Conservation (phyloP, 495 filamentous ascomycete species). For the Amphirosellinia nigrospora region DNA sequence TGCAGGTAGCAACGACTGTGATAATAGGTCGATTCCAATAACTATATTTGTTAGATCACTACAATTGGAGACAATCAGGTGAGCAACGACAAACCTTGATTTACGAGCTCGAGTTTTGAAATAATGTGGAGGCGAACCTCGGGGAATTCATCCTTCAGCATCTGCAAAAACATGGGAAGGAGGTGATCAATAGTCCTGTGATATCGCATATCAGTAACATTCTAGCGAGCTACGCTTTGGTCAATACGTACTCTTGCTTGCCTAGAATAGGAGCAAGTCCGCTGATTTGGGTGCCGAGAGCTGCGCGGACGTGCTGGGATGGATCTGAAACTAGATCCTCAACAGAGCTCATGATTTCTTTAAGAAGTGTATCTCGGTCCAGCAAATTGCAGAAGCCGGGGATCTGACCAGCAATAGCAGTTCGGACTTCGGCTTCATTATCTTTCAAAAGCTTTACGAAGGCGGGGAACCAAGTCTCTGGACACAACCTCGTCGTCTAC, state of each 20-base stretch:
- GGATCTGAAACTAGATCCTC: conserved; percentile 95
- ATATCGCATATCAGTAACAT: conserved; percentile 23
- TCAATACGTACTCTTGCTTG: conserved; percentile 84
- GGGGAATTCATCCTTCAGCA: conserved; percentile 99
- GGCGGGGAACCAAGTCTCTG: conserved; percentile 91
- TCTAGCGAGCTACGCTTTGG: neutral
- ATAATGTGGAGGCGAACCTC: conserved; percentile 98
- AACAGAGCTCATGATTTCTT: conserved; percentile 95
- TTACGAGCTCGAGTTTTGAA: conserved; percentile 95
- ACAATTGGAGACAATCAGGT: conserved; percentile 1
- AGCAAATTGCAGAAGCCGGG: conserved; percentile 93
- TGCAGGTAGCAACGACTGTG: conserved; percentile 95
- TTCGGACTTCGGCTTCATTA: conserved; percentile 95
- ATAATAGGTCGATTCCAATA: conserved; percentile 95
- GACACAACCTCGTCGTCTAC: conserved; percentile 96
- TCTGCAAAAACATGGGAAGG: conserved; percentile 97
- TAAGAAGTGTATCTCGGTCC: conserved; percentile 84
- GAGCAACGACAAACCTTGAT: conserved; percentile 70
- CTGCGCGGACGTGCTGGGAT: conserved; percentile 95
- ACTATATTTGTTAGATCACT: conserved; percentile 58
- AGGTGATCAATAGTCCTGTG: conserved; percentile 90
- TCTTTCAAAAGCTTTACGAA: conserved; percentile 98
- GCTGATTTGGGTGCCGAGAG: conserved; percentile 95
- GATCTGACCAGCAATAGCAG: conserved; percentile 96
- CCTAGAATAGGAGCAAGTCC: conserved; percentile 95